Percentiles rank a stretch among this genome's conserved stretches.
phyloP scores from a whole-genome alignment of 2,329 filamentous ascomycete species.

The Hypoxylon sp. region DNA sequence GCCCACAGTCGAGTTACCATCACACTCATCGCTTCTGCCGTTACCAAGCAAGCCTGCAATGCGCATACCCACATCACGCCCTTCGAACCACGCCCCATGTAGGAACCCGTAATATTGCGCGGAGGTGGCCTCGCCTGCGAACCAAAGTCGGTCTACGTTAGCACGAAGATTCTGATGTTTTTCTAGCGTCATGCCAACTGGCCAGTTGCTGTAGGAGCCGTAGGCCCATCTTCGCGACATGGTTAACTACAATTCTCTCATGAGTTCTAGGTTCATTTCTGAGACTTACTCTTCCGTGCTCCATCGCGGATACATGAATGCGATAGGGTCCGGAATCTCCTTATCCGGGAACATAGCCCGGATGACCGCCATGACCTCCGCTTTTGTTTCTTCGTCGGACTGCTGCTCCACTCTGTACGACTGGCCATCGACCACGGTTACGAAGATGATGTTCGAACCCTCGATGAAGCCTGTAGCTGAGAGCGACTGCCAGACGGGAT shows the following conservation, averaged over 20 bases:
- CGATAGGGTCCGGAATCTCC: slow-evolving; percentile 68
- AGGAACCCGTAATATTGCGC: slow-evolving; percentile 74
- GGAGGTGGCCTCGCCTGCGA: slow-evolving; percentile 74
- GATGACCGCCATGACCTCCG: slow-evolving; percentile 69
- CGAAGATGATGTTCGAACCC: slow-evolving; percentile 74
- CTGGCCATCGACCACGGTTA: slow-evolving; percentile 69
- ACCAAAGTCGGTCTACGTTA: slow-evolving; percentile 72
- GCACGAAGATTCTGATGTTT: slow-evolving; percentile 76
- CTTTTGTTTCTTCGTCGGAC: slow-evolving; percentile 67
- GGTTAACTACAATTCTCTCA: slow-evolving; percentile 3
- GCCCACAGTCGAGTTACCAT: slow-evolving; percentile 43
- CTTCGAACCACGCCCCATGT: slow-evolving; percentile 72
- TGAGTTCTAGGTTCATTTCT: background rate
- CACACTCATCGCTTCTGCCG: slow-evolving; percentile 32
- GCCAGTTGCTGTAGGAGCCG: slow-evolving; percentile 78
- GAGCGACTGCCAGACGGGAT: slow-evolving; percentile 73
- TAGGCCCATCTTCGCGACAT: slow-evolving; percentile 56
- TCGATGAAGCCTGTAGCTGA: slow-evolving; percentile 68
- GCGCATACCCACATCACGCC: slow-evolving; percentile 61
- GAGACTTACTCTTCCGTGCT: slow-evolving; percentile 52
- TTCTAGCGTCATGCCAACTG: slow-evolving; percentile 70
- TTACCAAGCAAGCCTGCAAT: slow-evolving; percentile 56
- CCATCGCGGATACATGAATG: slow-evolving; percentile 73
- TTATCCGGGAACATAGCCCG: slow-evolving; percentile 71
- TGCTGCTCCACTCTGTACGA: slow-evolving; percentile 71